These are phyloP conservation scores for Clausena lansium DNA, from an alignment of 345 rosid genomes.

Conservation along the genomic window DNA sequence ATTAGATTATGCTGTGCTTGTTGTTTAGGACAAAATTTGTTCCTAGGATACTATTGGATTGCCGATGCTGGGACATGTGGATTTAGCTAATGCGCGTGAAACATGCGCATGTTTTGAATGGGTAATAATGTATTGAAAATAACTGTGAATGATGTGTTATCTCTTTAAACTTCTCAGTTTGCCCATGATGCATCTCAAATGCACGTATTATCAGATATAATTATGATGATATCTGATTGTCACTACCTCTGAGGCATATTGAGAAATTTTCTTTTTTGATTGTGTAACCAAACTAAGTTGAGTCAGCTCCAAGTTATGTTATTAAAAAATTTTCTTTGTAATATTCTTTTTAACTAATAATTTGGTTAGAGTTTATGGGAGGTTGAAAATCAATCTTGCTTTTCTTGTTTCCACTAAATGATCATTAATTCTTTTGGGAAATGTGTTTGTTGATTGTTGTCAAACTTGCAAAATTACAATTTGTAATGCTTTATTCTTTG, in stretches of 20 bases:
- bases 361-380: no score
- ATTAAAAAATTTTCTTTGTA: no score
- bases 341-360: no score
- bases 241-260: slow-evolving; percentile 40
- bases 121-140: no score
- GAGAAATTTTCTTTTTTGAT: background rate
- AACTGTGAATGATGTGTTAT: background rate
- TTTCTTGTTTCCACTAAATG: background rate
- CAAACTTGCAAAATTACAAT: background rate
- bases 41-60: no score
- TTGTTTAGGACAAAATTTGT: no score
- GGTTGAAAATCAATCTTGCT: background rate
- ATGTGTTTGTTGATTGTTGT: background rate
- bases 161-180: background rate
- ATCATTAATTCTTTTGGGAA: no score
- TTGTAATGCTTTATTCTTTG: background rate
- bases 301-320: background rate
- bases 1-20: no score
- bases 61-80: background rate
- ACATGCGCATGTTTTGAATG: no score
- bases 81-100: no score
- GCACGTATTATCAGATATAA: slow-evolving; percentile 29
- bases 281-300: background rate
- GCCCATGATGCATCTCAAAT: slow-evolving; percentile 22
- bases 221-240: slow-evolving; percentile 32